Percentiles rank a stretch among this genome's conserved stretches.
Conservation (phyloP, 352 stramenopile species). For the Plasmopara muralis region DNA sequence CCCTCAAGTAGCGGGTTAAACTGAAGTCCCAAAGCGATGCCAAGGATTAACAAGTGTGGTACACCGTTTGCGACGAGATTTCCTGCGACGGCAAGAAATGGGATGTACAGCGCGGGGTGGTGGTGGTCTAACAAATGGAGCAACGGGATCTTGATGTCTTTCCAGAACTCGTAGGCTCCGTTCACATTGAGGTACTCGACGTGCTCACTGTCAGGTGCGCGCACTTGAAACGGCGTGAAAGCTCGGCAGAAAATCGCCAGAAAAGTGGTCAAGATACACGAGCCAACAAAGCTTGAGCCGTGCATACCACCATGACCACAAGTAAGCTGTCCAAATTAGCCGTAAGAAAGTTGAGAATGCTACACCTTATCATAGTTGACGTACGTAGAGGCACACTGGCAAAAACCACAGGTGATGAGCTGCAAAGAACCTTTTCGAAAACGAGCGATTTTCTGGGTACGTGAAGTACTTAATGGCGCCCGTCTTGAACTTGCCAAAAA, state of each 20-base stretch:
- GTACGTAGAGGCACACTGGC: slow-evolving; percentile 68
- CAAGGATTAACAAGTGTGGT: slow-evolving; percentile 61
- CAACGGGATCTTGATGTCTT: slow-evolving; percentile 62
- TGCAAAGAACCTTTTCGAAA: slow-evolving; percentile 76
- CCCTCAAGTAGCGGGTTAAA: slow-evolving; percentile 40
- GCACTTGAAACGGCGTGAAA: slow-evolving; percentile 63
- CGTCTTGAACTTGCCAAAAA: slow-evolving; percentile 81
- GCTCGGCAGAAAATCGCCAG: slow-evolving; percentile 50
- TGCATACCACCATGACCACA: slow-evolving; percentile 68
- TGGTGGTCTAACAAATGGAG: slow-evolving; percentile 74
- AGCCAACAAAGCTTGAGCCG: slow-evolving; percentile 52
- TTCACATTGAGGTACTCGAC: slow-evolving; percentile 81
- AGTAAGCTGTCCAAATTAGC: slow-evolving; percentile 40
- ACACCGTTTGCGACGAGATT: slow-evolving; percentile 68
- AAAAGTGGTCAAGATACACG: slow-evolving; percentile 51
- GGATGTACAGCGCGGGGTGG: slow-evolving; percentile 59
- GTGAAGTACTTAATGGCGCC: slow-evolving; percentile 89
- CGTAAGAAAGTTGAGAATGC: background rate
- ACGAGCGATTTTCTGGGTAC: slow-evolving; percentile 70
- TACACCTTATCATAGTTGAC: slow-evolving; percentile 5
- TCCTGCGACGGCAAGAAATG: slow-evolving; percentile 54
- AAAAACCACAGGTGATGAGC: slow-evolving; percentile 84
- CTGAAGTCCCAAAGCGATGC: slow-evolving; percentile 47
- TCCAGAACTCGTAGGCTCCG: slow-evolving; percentile 79
- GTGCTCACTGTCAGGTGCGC: slow-evolving; percentile 49